Evolutionary conservation across 192 early-diverging fungal genomes (phyloP), one percentile per base, ranked within the genome.

Genomic region (Backusella mclennaniae): DNA sequence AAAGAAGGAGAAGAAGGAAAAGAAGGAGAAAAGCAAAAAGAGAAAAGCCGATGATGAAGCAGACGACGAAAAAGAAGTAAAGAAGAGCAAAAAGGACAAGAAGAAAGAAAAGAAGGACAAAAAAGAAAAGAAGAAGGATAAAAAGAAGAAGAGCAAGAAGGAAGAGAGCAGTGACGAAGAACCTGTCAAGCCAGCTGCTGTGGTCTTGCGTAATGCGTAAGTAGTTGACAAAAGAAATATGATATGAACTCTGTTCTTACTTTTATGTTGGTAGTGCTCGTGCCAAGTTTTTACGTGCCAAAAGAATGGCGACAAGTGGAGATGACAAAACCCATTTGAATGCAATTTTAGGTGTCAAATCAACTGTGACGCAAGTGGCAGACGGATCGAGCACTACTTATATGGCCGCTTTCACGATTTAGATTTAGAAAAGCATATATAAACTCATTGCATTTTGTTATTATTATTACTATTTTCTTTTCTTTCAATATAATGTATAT

Each of bases 341-440:
- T 66, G 84, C 87, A 52, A 89, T 89, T 77, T 46, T 89, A 39
- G 88, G 88, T 39, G 84, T 89, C 71, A 85, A 85, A 74, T 81
- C 88, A 15, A 33, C 15, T 26, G 46, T 59, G 6, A 29, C 38
- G 33, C n/a, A 69, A 23, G 38, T 38, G 1, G 36, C 38, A 23
- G 68, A 69, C 35, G 35, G 35, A 39, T 69, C 68, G 4, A 39
- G 36, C 12, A 21, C 68, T 6, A 69, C 68, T 23, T 69, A 39
- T 38, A 69, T 69, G 68, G 21, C 68, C 23, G 35, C 68, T 23
- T 69, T 69, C 38, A 15, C 68, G 3, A 35, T 69, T 23, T 69
- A 69, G 38, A 68, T 69, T 11, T 68, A 68, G 35, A 67, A n/a
- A 53, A 53, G 7, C 52, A 19, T n/a, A 21, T 7, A 53, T 21